Conservation (phyloP, 345 rosid genomes). For the Pelargonium nanum region DNA sequence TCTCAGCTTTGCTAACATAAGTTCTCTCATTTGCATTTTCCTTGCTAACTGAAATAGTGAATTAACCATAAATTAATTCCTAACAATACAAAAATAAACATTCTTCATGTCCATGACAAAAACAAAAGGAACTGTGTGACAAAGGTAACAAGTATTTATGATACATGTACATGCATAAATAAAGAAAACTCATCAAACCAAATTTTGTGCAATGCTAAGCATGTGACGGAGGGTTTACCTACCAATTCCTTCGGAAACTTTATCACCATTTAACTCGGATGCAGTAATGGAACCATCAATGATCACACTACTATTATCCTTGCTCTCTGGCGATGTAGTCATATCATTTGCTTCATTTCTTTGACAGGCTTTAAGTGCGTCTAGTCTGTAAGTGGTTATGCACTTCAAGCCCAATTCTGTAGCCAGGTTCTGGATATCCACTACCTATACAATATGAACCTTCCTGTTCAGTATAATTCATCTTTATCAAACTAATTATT, state of each 20-base stretch:
- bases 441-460: constrained; percentile 35
- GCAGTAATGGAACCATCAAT: constrained; percentile 22
- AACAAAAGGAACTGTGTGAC: constrained; percentile 1
- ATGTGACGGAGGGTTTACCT: constrained; percentile 12
- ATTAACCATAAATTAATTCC: constrained; percentile 19
- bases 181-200: background rate
- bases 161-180: background rate
- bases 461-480: too few relatives aligned
- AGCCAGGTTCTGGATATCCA: constrained; percentile 66
- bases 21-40: constrained; percentile 38
- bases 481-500: too few relatives aligned
- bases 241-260: constrained; percentile 27
- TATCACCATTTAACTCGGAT: constrained; percentile 22
- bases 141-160: background rate
- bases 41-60: constrained; percentile 41
- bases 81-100: background rate
- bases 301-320: constrained; percentile 16
- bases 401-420: constrained; percentile 81
- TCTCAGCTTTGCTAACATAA: constrained; percentile 53
- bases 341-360: constrained; percentile 26
- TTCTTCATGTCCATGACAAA: background rate
- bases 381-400: constrained; percentile 69
- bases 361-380: constrained; percentile 71
- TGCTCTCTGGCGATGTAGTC: constrained; percentile 14
- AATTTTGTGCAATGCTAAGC: background rate